Base-by-base conservation (phyloP, 1,284 basidiomycete species). In the Ceratobasidium theobromae region DNA sequence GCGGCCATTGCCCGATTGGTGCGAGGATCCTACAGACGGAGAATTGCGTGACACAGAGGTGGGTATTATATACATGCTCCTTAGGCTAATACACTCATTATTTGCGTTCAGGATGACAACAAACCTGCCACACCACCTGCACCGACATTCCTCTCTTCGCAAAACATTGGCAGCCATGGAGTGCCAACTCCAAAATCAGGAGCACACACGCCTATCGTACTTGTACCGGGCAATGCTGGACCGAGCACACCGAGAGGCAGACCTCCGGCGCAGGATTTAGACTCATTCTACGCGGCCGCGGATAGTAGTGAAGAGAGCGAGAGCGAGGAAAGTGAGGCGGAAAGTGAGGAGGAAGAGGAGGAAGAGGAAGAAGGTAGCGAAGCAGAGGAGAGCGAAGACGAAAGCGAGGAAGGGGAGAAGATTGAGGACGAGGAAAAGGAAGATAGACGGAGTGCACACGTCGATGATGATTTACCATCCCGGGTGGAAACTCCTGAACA, bases 231-330 rank as follows among this genome's bases (percentile, higher is more conserved):
- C 4, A 45, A 49, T 5, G 54, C 55, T 52, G 69, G 60, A 9
- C 4, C 66, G 2, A 58, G 62, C n/a, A 52, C 69, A 2, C 27
- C 66, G 3, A 64, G 55, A 25, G 55, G 58, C 12, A 16, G 45
- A 25, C 52, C 45, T 14, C 53, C 60, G 1, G 43, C 25, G 18
- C 64, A 52, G 62, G 82, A 91, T 74, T 75, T 91, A 68, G 87
- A 90, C 72, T 79, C 81, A 67, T 91, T 91, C 73, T 90, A 90
- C 72, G 86, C 74, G 12, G 75, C 35, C 8, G 64, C 54, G 1
- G 65, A 53, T 6, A 55, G 66, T 14, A 60, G 54, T 25, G 57
- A 73, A 53, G 72, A 72, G 30, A 73, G 74, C 5, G 69, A 70
- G 14, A 64, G 69, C n/a, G 74, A 71, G n/a, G 72, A 72, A 28